Conservation (phyloP, 768 basidiomycete species). For the Russula abietina region DNA sequence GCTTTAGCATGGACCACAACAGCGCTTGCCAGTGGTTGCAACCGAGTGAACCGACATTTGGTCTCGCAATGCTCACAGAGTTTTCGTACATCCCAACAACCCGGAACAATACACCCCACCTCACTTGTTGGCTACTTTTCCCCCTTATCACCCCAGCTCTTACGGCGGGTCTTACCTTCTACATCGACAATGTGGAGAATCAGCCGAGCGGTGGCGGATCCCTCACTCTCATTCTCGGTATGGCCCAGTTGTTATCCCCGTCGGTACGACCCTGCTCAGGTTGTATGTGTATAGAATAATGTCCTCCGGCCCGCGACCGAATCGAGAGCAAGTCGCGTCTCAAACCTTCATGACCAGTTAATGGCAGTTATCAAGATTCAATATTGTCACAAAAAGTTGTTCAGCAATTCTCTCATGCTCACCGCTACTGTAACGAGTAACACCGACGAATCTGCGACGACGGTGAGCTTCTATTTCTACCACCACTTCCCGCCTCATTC, state of each 20-base stretch:
- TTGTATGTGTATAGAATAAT: constrained; percentile 86
- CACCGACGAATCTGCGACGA: no score
- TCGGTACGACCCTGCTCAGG: constrained; percentile 76
- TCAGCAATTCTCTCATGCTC: no score
- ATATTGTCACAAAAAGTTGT: no score
- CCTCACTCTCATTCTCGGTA: constrained; percentile 44
- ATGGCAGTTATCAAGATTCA: no score
- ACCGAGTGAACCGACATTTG: neutral
- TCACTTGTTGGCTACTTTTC: constrained; percentile 71
- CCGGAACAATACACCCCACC: no score
- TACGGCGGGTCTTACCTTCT: constrained; percentile 90
- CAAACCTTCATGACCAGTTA: constrained; percentile 98
- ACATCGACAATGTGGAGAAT: constrained; percentile 80
- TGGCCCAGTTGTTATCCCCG: constrained; percentile 92
- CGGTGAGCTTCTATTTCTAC: no score
- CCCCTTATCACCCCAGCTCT: constrained; percentile 82
- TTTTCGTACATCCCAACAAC: no score
- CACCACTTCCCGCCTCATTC: no score
- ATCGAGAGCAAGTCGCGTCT: constrained; percentile 51
- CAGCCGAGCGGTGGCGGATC: neutral
- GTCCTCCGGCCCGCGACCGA: constrained; percentile 88
- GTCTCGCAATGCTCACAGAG: neutral
- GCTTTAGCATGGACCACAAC: no score
- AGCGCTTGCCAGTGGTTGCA: neutral
- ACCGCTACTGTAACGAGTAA: no score